phyloP scores from a whole-genome alignment of 2,329 filamentous ascomycete genomes.

The Monascus ruber region DNA sequence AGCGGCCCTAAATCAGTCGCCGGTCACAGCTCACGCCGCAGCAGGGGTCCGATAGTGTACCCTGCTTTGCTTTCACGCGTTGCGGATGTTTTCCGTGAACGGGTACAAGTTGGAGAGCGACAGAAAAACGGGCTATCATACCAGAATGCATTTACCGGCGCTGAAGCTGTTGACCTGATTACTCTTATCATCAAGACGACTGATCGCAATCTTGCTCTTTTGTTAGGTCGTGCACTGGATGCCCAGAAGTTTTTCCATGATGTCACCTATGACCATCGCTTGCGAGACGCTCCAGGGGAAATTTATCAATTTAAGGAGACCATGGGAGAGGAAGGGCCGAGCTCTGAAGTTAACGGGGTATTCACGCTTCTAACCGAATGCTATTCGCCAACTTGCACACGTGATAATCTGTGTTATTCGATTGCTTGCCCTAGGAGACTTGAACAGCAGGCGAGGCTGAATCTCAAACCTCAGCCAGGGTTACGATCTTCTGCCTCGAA shows the following conservation, averaged over 20 bases:
- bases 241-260: constrained; percentile 99
- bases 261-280: constrained; percentile 90
- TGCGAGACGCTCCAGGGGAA: constrained; percentile 87
- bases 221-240: constrained; percentile 83
- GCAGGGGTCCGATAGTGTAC: constrained; percentile 72
- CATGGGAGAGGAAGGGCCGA: constrained; percentile 60
- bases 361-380: constrained; percentile 95
- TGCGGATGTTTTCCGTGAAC: constrained; percentile 80
- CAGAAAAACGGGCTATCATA: constrained; percentile 96
- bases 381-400: constrained; percentile 93
- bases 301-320: constrained; percentile 96
- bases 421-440: constrained; percentile 89
- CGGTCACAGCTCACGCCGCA: constrained; percentile 50
- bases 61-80: constrained; percentile 89
- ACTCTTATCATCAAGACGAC: constrained; percentile 96
- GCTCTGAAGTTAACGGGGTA: constrained; percentile 78
- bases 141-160: constrained; percentile 91
- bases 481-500: constrained; percentile 61
- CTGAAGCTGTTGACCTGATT: constrained; percentile 89
- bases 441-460: constrained; percentile 88
- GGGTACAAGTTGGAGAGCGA: constrained; percentile 73
- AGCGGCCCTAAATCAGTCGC: constrained; percentile 42
- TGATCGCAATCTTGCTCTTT: constrained; percentile 82
- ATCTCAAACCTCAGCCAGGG: constrained; percentile 84
- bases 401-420: constrained; percentile 92